Evolutionary conservation across 2,329 filamentous ascomycete genomes (phyloP).

Genomic region (Keithomyces neogunnii): DNA sequence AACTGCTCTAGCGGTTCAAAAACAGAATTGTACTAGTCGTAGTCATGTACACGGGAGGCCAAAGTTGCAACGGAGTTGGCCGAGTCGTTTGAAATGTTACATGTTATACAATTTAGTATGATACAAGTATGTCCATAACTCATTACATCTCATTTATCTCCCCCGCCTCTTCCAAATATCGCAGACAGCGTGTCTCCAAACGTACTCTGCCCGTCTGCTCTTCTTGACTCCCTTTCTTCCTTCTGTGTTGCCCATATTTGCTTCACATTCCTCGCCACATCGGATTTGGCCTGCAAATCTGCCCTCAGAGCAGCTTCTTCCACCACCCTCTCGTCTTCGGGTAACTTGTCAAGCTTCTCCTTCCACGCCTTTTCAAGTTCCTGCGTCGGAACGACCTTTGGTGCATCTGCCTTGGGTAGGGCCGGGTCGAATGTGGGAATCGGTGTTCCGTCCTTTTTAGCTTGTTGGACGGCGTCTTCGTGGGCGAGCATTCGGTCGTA

Average conservation of each 20-base stretch:
- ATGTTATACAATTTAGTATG: no score
- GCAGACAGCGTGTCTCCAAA: slow-evolving; percentile 21
- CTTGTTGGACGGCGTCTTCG: slow-evolving; percentile 65
- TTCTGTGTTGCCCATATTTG: slow-evolving; percentile 47
- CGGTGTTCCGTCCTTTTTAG: slow-evolving; percentile 51
- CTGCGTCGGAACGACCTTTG: slow-evolving; percentile 23
- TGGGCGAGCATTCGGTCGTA: slow-evolving; percentile 83
- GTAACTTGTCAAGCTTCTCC: slow-evolving; percentile 48
- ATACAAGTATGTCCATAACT: no score
- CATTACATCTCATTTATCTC: neutral
- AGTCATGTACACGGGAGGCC: no score
- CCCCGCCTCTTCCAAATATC: slow-evolving; percentile 17
- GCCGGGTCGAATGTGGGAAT: slow-evolving; percentile 52
- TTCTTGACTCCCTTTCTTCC: slow-evolving; percentile 42
- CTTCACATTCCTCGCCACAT: slow-evolving; percentile 49
- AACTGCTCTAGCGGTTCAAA: no score
- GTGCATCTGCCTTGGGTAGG: slow-evolving; percentile 28
- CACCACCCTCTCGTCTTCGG: slow-evolving; percentile 47
- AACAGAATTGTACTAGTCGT: no score
- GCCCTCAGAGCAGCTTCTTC: slow-evolving; percentile 58
- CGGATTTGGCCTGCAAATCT: slow-evolving; percentile 51
- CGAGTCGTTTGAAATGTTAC: no score
- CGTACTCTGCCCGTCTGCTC: slow-evolving; percentile 22
- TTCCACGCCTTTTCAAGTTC: slow-evolving; percentile 44
- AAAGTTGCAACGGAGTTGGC: no score